Evolutionary conservation across 2,329 filamentous ascomycete genomes (phyloP).

Genomic region (Fusarium tuaranense): DNA sequence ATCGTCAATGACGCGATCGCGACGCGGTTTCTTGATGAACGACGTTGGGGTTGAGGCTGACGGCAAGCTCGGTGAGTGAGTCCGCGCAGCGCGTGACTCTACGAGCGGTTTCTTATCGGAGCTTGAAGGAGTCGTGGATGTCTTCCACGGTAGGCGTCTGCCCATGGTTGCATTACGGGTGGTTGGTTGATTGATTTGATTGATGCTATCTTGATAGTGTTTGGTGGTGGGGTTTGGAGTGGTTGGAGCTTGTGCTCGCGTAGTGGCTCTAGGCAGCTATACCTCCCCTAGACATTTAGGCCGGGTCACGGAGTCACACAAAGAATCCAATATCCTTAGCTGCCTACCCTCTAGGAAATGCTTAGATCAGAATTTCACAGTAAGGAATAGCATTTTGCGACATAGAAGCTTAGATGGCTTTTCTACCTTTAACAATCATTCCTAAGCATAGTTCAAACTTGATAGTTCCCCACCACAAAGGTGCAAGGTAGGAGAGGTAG

Average conservation of each 20-base stretch:
- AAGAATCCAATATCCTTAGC: not conserved
- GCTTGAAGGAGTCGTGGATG: constrained; percentile 32
- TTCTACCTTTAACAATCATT: not conserved
- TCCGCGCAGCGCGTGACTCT: constrained; percentile 9
- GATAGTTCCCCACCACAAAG: not conserved
- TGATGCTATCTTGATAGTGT: not conserved
- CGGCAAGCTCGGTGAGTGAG: constrained; percentile 12
- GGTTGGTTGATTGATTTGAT: constrained; percentile 20
- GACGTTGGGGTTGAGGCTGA: constrained; percentile 15
- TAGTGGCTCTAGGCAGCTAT: not conserved
- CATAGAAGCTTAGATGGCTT: not conserved
- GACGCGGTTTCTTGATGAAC: constrained; percentile 31
- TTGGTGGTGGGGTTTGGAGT: constrained; percentile 13
- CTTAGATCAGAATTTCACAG: too few species aligned
- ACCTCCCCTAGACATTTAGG: not conserved
- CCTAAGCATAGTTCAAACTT: not conserved
- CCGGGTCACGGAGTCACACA: not conserved
- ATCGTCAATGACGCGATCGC: constrained; percentile 36
- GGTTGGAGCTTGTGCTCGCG: not conserved
- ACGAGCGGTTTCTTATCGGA: constrained; percentile 10
- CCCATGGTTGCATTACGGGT: constrained; percentile 53
- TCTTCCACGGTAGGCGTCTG: constrained; percentile 65
- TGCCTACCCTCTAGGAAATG: not conserved
- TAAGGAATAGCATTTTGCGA: not conserved
- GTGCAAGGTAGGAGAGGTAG: not conserved